Evolutionary conservation across 1,284 basidiomycete genomes (phyloP).

Genomic region (Leccinum pachyderme): DNA sequence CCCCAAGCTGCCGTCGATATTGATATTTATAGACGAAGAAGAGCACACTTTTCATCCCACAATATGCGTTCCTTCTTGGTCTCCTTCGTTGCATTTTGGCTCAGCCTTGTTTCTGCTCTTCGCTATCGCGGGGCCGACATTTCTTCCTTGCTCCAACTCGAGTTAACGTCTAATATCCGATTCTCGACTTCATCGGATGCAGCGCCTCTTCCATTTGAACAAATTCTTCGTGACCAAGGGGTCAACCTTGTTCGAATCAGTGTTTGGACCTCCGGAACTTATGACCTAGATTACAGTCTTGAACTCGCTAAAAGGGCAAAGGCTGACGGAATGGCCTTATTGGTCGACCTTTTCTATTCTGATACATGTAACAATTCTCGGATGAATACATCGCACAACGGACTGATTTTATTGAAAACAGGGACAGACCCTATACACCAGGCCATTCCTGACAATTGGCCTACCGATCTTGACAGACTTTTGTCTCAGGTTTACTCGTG

Average conservation of each 20-base stretch:
- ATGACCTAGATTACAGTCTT: slow-evolving; percentile 13
- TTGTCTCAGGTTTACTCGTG: slow-evolving; percentile 14
- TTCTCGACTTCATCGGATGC: neutral
- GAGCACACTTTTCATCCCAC: neutral
- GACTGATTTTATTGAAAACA: slow-evolving; percentile 1
- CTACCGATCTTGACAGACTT: slow-evolving; percentile 9
- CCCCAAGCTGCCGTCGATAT: neutral
- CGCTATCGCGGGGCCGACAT: slow-evolving; percentile 17
- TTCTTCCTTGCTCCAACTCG: slow-evolving; percentile 17
- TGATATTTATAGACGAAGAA: neutral
- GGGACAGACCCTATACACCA: slow-evolving; percentile 15
- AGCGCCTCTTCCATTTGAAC: slow-evolving; percentile 9
- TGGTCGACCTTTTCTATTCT: slow-evolving; percentile 15
- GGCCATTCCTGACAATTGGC: slow-evolving; percentile 16
- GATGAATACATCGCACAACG: neutral
- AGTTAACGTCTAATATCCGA: slow-evolving; percentile 4
- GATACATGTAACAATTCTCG: slow-evolving; percentile 11
- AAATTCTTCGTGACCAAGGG: slow-evolving; percentile 9
- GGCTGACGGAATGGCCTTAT: slow-evolving; percentile 15
- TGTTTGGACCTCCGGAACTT: slow-evolving; percentile 14
- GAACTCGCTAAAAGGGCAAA: slow-evolving; percentile 13
- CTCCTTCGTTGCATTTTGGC: neutral
- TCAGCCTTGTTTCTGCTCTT: slow-evolving; percentile 13
- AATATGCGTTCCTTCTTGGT: slow-evolving; percentile 5
- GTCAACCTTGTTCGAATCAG: slow-evolving; percentile 18